phyloP scores from a whole-genome alignment of 192 early-diverging fungal species.

The Coemansia guatemalensis region DNA sequence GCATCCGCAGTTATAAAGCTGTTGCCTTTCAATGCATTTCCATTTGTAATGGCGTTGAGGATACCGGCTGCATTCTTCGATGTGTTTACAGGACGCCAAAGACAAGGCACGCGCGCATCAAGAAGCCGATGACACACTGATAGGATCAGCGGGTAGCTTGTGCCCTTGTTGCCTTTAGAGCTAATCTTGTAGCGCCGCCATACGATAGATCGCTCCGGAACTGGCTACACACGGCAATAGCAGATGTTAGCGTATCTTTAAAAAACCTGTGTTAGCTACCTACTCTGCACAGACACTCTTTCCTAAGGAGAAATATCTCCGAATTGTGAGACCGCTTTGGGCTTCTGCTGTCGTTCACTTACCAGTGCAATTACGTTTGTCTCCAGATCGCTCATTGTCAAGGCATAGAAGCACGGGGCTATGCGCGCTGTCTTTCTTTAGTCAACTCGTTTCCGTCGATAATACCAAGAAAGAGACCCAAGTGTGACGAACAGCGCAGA shows the following conservation, averaged over 20 bases:
- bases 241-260: neutral
- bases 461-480: neutral
- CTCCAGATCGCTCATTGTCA: constrained; percentile 41
- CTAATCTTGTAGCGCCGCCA: constrained; percentile 42
- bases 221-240: constrained; percentile 10
- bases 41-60: constrained; percentile 4
- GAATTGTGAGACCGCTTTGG: neutral
- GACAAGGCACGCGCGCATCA: constrained; percentile 40
- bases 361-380: constrained; percentile 53
- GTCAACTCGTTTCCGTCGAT: constrained; percentile 1
- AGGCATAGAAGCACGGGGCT: constrained; percentile 5
- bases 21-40: neutral
- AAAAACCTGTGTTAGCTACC: neutral
- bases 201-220: constrained; percentile 30
- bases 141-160: constrained; percentile 16
- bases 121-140: constrained; percentile 34
- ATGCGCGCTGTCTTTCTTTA: neutral
- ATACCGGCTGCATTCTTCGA: constrained; percentile 6
- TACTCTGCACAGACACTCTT: neutral
- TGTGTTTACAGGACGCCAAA: constrained; percentile 29
- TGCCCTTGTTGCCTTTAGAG: neutral
- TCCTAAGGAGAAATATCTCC: too few species aligned
- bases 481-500: constrained; percentile 8
- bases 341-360: constrained; percentile 13
- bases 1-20: neutral